Conservation (phyloP, 2,329 filamentous ascomycete species). For the Trichoderma polysporum region DNA sequence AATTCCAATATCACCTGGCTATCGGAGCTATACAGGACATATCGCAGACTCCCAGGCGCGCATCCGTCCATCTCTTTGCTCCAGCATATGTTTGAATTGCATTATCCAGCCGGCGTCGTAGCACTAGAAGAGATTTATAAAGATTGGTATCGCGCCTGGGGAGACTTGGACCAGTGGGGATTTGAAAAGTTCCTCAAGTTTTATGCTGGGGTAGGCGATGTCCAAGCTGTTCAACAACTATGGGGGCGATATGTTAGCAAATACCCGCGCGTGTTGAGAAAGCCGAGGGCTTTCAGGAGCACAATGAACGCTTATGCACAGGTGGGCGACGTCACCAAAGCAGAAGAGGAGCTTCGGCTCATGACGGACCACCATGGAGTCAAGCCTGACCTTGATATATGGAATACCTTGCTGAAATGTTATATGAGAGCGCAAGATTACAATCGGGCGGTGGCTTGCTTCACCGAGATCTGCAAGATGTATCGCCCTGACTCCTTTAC, state of each 20-base stretch:
- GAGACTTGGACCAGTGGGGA: slow-evolving; percentile 42
- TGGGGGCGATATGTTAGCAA: slow-evolving; percentile 44
- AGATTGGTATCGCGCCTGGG: slow-evolving; percentile 48
- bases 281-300: slow-evolving; percentile 48
- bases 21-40: slow-evolving; percentile 45
- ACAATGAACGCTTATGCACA: slow-evolving; percentile 71
- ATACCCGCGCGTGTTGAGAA: slow-evolving; percentile 37
- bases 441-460: slow-evolving; percentile 61
- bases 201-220: slow-evolving; percentile 49
- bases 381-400: slow-evolving; percentile 59
- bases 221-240: slow-evolving; percentile 44
- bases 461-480: slow-evolving; percentile 56
- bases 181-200: slow-evolving; percentile 51
- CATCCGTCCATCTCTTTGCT: slow-evolving; percentile 42
- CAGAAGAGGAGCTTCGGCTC: slow-evolving; percentile 61
- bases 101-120: slow-evolving; percentile 37
- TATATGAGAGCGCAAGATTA: slow-evolving; percentile 66
- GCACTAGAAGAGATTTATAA: slow-evolving; percentile 48
- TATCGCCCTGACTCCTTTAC: slow-evolving; percentile 61
- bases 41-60: slow-evolving; percentile 43
- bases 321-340: slow-evolving; percentile 61
- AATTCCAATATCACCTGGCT: slow-evolving; percentile 36
- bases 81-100: slow-evolving; percentile 46
- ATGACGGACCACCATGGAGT: slow-evolving; percentile 57
- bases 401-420: slow-evolving; percentile 76